Evolutionary conservation across 1,139 yeast species (phyloP).

Genomic region (Tardiomyces blankii): DNA sequence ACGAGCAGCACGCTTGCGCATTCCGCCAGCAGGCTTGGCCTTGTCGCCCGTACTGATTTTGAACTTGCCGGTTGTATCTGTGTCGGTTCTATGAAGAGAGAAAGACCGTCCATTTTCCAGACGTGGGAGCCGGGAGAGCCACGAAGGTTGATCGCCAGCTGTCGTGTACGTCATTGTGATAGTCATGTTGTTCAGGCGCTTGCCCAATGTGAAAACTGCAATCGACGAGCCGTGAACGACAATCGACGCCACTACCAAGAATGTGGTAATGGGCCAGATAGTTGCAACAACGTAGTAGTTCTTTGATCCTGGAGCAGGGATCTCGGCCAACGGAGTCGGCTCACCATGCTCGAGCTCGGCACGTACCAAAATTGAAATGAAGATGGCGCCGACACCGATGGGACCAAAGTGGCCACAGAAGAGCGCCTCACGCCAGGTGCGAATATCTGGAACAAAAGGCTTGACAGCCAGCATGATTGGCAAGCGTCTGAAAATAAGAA

Average conservation of each 20-base stretch:
- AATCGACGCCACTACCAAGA: constrained; percentile 76
- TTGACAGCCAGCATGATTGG: constrained; percentile 72
- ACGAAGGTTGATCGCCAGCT: constrained; percentile 53
- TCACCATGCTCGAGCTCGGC: constrained; percentile 55
- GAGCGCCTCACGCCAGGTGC: constrained; percentile 85
- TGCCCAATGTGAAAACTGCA: constrained; percentile 85
- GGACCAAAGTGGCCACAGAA: constrained; percentile 97
- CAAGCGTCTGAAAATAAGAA: constrained; percentile 62
- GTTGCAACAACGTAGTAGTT: constrained; percentile 62
- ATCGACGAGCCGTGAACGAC: constrained; percentile 95
- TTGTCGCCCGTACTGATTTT: constrained; percentile 19
- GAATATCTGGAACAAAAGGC: constrained; percentile 73
- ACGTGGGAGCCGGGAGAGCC: constrained; percentile 84
- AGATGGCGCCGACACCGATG: constrained; percentile 87
- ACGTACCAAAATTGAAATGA: constrained; percentile 74
- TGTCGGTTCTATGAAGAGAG: constrained; percentile 73
- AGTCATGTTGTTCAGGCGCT: constrained; percentile 82
- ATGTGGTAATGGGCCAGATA: constrained; percentile 87
- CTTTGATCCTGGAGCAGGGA: constrained; percentile 43
- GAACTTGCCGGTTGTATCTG: constrained; percentile 32
- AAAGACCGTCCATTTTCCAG: constrained; percentile 63
- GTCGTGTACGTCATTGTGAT: constrained; percentile 86
- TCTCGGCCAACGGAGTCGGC: constrained; percentile 42
- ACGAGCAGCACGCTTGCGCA: constrained; percentile 28
- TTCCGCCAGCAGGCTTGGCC: constrained; percentile 76